Evolutionary conservation across 306 rosid genomes (phyloP).

Genomic region (Prunus armeniaca): DNA sequence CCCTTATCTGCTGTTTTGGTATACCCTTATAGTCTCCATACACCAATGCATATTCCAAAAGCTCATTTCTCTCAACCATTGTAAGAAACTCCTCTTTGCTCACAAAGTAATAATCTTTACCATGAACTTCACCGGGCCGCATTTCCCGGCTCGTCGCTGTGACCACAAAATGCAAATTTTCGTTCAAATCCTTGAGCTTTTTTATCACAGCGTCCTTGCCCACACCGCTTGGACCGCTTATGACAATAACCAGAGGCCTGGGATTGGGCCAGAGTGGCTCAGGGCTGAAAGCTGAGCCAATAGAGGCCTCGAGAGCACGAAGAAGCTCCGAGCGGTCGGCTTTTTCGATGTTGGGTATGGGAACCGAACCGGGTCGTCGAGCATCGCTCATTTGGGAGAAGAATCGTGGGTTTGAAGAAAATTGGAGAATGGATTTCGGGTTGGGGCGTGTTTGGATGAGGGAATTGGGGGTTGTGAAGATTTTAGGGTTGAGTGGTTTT

Average conservation of each 20-base stretch:
- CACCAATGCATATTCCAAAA: conserved; percentile 79
- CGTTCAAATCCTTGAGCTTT: conserved; percentile 50
- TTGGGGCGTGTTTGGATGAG: conserved; percentile 8
- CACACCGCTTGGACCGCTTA: conserved; percentile 93
- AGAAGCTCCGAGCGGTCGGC: conserved; percentile 62
- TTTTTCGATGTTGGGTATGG: conserved; percentile 45
- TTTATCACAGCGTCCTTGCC: conserved; percentile 84
- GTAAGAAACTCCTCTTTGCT: conserved; percentile 63
- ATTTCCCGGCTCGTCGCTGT: conserved; percentile 72
- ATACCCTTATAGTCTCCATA: conserved; percentile 94
- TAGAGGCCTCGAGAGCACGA: conserved; percentile 72
- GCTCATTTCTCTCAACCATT: conserved; percentile 62
- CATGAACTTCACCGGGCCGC: conserved; percentile 66
- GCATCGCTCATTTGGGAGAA: conserved; percentile 50
- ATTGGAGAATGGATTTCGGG: background rate
- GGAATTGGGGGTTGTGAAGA: conserved; percentile 3
- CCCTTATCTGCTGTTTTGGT: conserved; percentile 83
- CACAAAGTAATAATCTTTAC: conserved; percentile 69
- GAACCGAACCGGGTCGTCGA: conserved; percentile 25
- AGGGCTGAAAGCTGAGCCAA: conserved; percentile 61
- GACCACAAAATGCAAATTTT: conserved; percentile 68
- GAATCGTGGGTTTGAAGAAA: conserved; percentile 12
- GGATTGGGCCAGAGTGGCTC: conserved; percentile 57
- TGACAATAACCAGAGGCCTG: conserved; percentile 63
- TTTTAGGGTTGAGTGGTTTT: conserved; percentile 11